Conservation (phyloP, 2,329 filamentous ascomycete species). For the Teratosphaeria viscida region DNA sequence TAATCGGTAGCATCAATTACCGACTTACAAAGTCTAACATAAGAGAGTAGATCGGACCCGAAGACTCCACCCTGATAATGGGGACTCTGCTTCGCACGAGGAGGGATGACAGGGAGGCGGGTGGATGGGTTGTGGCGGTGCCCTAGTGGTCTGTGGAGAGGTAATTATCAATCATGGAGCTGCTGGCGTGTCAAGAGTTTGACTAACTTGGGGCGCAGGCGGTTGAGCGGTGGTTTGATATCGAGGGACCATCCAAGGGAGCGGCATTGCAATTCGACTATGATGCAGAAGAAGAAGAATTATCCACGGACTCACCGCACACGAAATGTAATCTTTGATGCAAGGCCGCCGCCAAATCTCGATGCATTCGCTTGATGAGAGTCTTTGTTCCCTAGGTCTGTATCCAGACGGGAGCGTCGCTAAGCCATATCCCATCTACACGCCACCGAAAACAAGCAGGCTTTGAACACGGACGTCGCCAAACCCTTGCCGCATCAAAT, state of each 20-base stretch:
- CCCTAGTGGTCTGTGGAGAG: neutral
- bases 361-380: too few species aligned
- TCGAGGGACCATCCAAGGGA: neutral
- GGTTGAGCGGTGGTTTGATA: neutral
- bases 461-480: conserved; percentile 41
- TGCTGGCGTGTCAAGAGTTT: neutral
- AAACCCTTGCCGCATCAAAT: conserved; percentile 40
- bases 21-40: neutral
- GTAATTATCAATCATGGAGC: neutral
- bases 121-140: neutral
- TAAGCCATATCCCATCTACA: neutral
- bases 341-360: too few species aligned
- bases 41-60: neutral
- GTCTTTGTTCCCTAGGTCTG: too few species aligned
- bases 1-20: neutral
- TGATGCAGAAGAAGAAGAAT: too few species aligned
- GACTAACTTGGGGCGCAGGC: neutral
- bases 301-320: too few species aligned
- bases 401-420: neutral
- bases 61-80: neutral
- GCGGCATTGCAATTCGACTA: too few species aligned
- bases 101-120: neutral
- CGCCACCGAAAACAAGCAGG: conserved; percentile 42
- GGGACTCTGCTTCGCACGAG: neutral
- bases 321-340: too few species aligned